A percentile compares a stretch with the other conserved stretches of the same genome.
Evolutionary conservation across 2,329 filamentous ascomycete genomes (phyloP).

Genomic region (Colletotrichum sp.): DNA sequence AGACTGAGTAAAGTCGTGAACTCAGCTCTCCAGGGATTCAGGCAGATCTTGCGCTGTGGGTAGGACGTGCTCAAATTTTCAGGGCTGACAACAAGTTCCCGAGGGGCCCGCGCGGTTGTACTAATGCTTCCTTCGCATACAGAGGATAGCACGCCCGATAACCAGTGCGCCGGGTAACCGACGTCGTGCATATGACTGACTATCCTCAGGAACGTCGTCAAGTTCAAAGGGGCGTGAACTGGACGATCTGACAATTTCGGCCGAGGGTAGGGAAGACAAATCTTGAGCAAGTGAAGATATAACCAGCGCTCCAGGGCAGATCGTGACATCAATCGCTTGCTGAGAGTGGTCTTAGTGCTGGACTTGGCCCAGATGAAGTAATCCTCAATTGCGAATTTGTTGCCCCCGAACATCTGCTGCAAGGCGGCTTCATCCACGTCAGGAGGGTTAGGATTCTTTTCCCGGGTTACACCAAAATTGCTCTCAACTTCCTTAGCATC

Average conservation of each 20-base stretch:
- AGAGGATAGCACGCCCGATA: conserved; percentile 22
- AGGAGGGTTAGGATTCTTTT: not conserved
- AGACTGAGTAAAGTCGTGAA: conserved; percentile 25
- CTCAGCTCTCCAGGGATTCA: conserved; percentile 24
- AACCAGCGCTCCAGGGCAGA: conserved; percentile 27
- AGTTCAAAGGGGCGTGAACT: conserved; percentile 28
- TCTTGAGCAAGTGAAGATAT: conserved; percentile 27
- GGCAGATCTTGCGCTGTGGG: not conserved
- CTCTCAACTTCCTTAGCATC: conserved; percentile 25
- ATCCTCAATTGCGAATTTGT: conserved; percentile 17
- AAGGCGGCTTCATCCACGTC: not conserved
- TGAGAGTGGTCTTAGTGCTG: not conserved
- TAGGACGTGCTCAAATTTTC: not conserved
- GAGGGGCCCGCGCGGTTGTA: conserved; percentile 25
- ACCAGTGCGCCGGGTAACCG: conserved; percentile 32
- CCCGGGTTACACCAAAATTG: conserved; percentile 27
- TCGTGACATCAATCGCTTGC: conserved; percentile 18
- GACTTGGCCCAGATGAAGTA: conserved; percentile 24
- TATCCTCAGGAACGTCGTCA: conserved; percentile 25
- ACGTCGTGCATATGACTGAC: conserved; percentile 22
- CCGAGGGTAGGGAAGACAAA: conserved; percentile 26
- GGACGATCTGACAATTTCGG: conserved; percentile 11
- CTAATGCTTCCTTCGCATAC: conserved; percentile 22
- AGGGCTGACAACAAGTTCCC: conserved; percentile 5
- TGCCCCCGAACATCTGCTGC: not conserved